phyloP scores from a whole-genome alignment of 768 basidiomycete species.

The Termitomyces heimii region DNA sequence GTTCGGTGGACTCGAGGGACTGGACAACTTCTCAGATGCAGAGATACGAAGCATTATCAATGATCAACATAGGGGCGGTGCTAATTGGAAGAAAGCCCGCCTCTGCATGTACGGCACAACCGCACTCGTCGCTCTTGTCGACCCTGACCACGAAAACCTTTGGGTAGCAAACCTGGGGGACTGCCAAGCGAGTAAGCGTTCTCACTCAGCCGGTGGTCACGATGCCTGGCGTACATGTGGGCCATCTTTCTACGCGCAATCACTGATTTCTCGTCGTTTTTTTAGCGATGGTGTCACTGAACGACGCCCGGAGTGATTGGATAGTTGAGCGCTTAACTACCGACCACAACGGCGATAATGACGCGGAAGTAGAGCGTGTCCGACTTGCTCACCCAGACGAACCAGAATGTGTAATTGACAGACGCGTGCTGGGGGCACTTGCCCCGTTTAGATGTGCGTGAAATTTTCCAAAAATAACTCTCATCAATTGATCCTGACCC shows the following conservation, averaged over 20 bases:
- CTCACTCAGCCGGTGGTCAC: slow-evolving; percentile 6
- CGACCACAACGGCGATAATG: slow-evolving; percentile 67
- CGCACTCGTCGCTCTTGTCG: slow-evolving; percentile 65
- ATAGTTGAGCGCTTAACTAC: slow-evolving; percentile 53
- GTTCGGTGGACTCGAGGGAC: slow-evolving; percentile 50
- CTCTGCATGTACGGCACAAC: slow-evolving; percentile 80
- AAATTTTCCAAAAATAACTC: slow-evolving; percentile 13
- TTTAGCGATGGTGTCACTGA: slow-evolving; percentile 48
- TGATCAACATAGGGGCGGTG: slow-evolving; percentile 51
- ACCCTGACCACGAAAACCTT: slow-evolving; percentile 60
- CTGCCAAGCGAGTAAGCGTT: slow-evolving; percentile 63
- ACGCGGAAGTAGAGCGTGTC: slow-evolving; percentile 59
- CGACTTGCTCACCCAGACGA: slow-evolving; percentile 62
- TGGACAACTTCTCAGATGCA: slow-evolving; percentile 46
- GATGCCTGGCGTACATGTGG: neutral
- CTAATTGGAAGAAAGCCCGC: slow-evolving; percentile 58
- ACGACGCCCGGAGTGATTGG: slow-evolving; percentile 45
- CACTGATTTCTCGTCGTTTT: slow-evolving; percentile 7
- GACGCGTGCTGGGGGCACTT: slow-evolving; percentile 69
- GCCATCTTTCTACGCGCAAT: neutral
- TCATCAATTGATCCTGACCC: slow-evolving; percentile 2
- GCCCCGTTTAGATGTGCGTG: slow-evolving; percentile 71
- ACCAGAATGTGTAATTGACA: slow-evolving; percentile 58
- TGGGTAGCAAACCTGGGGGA: slow-evolving; percentile 83
- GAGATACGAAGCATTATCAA: slow-evolving; percentile 58